phyloP scores from a whole-genome alignment of 2,329 filamentous ascomycete genomes.

The Dactylellina sp. region DNA sequence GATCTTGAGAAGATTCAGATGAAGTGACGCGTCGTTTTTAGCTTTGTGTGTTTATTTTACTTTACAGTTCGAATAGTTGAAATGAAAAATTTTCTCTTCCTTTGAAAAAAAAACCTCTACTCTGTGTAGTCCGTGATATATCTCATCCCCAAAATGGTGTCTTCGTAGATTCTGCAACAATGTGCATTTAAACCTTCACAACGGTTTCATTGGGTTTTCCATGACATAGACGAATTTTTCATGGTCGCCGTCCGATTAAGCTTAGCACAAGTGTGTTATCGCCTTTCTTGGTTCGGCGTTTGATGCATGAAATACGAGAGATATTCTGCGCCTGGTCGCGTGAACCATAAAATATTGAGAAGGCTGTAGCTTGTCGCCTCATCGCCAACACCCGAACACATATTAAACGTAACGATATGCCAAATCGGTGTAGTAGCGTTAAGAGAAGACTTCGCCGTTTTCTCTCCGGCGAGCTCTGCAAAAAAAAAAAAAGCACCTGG shows the following conservation, averaged over 20 bases:
- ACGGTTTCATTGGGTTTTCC: no score
- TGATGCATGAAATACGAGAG: no score
- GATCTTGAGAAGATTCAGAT: slow-evolving; percentile 27
- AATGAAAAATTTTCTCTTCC: no score
- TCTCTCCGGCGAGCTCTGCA: slow-evolving; percentile 41
- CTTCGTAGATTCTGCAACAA: no score
- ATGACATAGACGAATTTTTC: not conserved
- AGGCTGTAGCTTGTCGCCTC: not conserved
- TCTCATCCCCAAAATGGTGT: no score
- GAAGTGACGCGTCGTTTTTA: slow-evolving; percentile 25
- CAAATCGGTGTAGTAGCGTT: not conserved
- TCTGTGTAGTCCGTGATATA: no score
- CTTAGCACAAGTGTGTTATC: not conserved
- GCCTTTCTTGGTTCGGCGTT: slow-evolving; percentile 5
- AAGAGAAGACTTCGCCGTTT: slow-evolving; percentile 27
- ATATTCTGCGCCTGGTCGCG: slow-evolving; percentile 3
- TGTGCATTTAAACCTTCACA: no score
- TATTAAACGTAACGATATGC: slow-evolving; percentile 1
- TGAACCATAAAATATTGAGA: not conserved
- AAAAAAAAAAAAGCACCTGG: not conserved
- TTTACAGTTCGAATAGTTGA: not conserved
- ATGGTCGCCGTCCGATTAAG: not conserved
- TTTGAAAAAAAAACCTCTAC: no score
- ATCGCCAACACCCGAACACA: not conserved
- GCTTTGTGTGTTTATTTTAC: not conserved